A percentile compares a stretch with the other conserved stretches of the same genome.
Evolutionary conservation across 139 green algal species (phyloP).

Genomic region (Chlorella sp.): DNA sequence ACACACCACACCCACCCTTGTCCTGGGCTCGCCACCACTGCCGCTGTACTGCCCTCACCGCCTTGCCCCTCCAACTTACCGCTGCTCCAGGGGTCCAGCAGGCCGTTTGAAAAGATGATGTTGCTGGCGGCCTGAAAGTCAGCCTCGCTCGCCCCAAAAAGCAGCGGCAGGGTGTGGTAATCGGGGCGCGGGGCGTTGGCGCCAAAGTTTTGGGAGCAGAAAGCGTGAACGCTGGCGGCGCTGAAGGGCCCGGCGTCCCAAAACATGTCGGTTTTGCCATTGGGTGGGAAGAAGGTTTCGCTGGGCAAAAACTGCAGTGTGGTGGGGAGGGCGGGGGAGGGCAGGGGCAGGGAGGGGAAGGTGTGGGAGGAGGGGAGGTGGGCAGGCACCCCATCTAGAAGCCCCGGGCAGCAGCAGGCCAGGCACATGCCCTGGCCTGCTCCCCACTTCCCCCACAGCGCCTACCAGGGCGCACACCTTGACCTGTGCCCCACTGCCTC

Average conservation of each 20-base stretch:
- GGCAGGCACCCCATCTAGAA: neutral
- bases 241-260: slow-evolving; percentile 62
- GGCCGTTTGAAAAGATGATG: slow-evolving; percentile 89
- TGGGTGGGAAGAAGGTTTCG: slow-evolving; percentile 66
- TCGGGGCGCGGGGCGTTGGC: slow-evolving; percentile 39
- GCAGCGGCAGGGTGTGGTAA: slow-evolving; percentile 38
- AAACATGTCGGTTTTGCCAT: slow-evolving; percentile 78
- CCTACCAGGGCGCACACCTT: neutral
- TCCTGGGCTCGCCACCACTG: too few relatives aligned
- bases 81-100: slow-evolving; percentile 83
- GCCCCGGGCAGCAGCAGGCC: neutral
- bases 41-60: neutral
- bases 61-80: slow-evolving; percentile 37
- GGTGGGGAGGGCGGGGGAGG: neutral
- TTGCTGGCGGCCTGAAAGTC: slow-evolving; percentile 53
- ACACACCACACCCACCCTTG: neutral
- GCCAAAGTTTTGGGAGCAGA: slow-evolving; percentile 62
- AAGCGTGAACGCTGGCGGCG: slow-evolving; percentile 16
- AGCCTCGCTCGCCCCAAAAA: neutral
- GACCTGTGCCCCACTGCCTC: too few relatives aligned
- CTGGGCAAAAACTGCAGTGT: slow-evolving; percentile 54
- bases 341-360: neutral
- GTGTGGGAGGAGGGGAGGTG: neutral
- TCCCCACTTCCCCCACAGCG: neutral
- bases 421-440: neutral